These are phyloP conservation scores for Parsonsia alboflavescens DNA, from an alignment of 257 asterid genomes.

Conservation along the genomic window DNA sequence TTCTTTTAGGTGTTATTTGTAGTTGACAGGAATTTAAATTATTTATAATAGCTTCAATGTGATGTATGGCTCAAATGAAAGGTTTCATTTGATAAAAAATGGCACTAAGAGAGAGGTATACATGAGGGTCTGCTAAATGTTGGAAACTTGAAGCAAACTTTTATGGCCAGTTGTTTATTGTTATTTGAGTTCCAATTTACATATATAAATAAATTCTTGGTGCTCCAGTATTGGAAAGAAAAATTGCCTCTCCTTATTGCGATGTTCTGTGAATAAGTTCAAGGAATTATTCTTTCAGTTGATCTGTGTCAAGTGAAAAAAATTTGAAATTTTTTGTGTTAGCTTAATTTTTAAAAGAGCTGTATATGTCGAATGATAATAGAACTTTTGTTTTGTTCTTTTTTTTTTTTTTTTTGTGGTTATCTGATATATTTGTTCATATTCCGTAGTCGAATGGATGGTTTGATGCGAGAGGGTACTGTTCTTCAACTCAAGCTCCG, in stretches of 20 bases:
- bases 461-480: conserved; percentile 35
- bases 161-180: neutral
- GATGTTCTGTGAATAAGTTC: neutral
- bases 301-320: neutral
- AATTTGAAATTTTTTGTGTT: neutral
- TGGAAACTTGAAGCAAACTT: neutral
- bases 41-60: neutral
- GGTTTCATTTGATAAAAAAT: neutral
- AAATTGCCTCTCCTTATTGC: neutral
- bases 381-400: too few relatives aligned
- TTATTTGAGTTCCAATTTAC: neutral
- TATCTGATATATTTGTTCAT: conserved; percentile 3
- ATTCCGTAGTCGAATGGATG: conserved; percentile 38
- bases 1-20: neutral
- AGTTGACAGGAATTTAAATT: neutral
- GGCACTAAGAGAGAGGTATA: neutral
- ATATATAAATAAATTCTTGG: neutral
- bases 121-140: neutral
- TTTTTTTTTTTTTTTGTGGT: neutral
- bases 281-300: neutral
- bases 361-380: neutral
- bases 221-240: neutral
- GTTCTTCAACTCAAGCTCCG: conserved; percentile 48
- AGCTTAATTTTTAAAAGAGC: neutral
- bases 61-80: neutral